phyloP scores from a whole-genome alignment of 148 eudicot genomes.

The Persicaria tinctoria region DNA sequence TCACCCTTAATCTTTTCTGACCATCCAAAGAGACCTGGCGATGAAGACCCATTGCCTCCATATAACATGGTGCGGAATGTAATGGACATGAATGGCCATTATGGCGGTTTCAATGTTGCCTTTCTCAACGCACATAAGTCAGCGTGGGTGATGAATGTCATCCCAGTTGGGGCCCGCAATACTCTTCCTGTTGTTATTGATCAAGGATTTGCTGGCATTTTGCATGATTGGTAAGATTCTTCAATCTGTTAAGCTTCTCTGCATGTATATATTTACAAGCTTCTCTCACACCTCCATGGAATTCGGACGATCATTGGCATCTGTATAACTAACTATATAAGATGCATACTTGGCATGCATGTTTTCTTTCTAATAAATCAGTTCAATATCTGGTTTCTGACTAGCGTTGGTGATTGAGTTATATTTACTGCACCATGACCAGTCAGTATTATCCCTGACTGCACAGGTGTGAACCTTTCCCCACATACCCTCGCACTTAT shows the following conservation, averaged over 20 bases:
- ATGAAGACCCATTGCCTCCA: conserved; percentile 15
- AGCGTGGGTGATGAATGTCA: conserved; percentile 13
- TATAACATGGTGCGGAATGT: conserved; percentile 14
- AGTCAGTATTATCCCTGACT: not conserved
- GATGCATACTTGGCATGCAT: not conserved
- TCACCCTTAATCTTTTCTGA: conserved; percentile 13
- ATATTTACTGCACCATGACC: not conserved
- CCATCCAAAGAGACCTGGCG: conserved; percentile 15
- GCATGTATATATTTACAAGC: not conserved
- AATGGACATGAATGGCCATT: conserved; percentile 14
- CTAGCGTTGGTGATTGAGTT: not conserved
- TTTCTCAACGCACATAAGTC: conserved; percentile 1
- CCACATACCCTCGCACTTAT: conserved; percentile 11
- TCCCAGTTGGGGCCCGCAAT: conserved; percentile 5
- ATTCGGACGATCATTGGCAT: not conserved
- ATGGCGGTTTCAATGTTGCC: conserved; percentile 15
- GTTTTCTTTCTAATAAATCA: not conserved
- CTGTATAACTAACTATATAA: not conserved
- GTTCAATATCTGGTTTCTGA: not conserved
- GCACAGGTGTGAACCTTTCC: conserved; percentile 13
- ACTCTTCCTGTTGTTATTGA: conserved; percentile 13
- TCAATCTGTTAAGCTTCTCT: not conserved
- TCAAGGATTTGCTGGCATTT: conserved; percentile 15
- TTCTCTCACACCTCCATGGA: not conserved
- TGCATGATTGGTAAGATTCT: conserved; percentile 11